Evolutionary conservation across 2,329 filamentous ascomycete species (phyloP), one percentile per base, ranked within the genome.

Genomic region (Paracorniculantispora psalliotae): DNA sequence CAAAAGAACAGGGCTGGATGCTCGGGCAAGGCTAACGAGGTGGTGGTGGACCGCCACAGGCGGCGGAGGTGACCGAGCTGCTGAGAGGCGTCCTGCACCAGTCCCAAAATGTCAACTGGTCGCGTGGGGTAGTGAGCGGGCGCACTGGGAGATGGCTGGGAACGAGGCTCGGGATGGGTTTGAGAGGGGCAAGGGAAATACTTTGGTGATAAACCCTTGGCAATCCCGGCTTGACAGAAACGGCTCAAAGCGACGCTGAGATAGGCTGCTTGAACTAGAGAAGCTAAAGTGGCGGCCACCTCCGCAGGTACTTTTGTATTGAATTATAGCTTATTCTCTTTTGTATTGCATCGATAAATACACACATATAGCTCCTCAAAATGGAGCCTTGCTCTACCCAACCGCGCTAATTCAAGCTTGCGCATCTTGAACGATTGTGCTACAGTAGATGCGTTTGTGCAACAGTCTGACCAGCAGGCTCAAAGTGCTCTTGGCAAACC

Each of bases 1-100:
- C 41, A 35, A 37, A 26, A 48, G 25, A 46, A 35, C 19, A 50
- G 19, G 37, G 47, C 26, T 51, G 37, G 37, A 30, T 39, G 44
- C 13, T 47, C 13, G 41, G 17, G 10, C 10, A 33, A 37, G 21
- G n/a, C 19, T 48, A 26, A 8, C 47, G 12, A 12, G 17, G 7
- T 47, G 23, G 33, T 17, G 52, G 26, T 30, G 39, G 41, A 28
- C n/a, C 12, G 21, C 30, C 15, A 15, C 17, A 35, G 28, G 3
- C 15, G 43, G 26, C 56, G 48, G 56, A 58, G 56, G 47, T 52
- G 35, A 19, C 56, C 48, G 56, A 50, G 21, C 26, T 23, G 47
- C n/a, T 43, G 44, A 33, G 48, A 44, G 35, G 25, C 46, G 37
- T 13, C 8, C 33, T 26, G 37, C 26, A 43, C 55, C 37, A 46